A percentile compares a stretch with the other conserved stretches of the same genome.
Conservation (phyloP, 75 land plant genomes). For the Isoetes taiwanensis region DNA sequence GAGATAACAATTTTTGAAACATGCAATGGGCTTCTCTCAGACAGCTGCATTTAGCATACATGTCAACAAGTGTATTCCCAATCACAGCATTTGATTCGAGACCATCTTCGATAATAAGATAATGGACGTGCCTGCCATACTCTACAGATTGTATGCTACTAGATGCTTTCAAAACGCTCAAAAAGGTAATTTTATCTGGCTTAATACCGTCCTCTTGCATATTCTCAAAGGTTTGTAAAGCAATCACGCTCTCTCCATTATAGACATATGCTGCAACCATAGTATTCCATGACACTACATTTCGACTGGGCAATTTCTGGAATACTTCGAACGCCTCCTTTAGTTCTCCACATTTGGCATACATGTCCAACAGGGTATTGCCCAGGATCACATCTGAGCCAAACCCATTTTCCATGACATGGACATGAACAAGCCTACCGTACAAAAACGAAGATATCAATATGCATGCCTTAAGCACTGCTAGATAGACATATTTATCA, state of each 20-base stretch:
- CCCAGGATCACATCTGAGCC: constrained; percentile 29
- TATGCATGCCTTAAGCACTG: constrained; percentile 21
- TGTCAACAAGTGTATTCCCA: constrained; percentile 1
- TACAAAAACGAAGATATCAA: constrained; percentile 10
- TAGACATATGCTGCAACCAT: constrained; percentile 36
- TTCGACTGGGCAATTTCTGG: constrained; percentile 19
- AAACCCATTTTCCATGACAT: constrained; percentile 13
- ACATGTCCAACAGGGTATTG: constrained; percentile 39
- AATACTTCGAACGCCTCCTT: constrained; percentile 21
- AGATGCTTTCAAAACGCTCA: constrained; percentile 37
- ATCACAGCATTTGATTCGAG: not conserved
- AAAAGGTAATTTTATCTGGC: constrained; percentile 38
- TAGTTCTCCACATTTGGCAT: constrained; percentile 36
- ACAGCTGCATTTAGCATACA: too few species aligned
- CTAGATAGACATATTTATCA: constrained; percentile 23
- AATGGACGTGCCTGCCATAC: not conserved
- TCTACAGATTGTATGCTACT: not conserved
- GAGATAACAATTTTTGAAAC: too few species aligned
- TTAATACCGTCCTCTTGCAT: constrained; percentile 29
- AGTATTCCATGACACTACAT: constrained; percentile 41
- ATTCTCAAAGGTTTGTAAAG: constrained; percentile 18
- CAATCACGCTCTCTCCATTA: constrained; percentile 35
- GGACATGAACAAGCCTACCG: constrained; percentile 31
- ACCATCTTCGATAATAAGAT: not conserved
- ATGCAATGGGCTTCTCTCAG: too few species aligned